Evolutionary conservation across 148 eudicot genomes (phyloP).

Genomic region (Heliosperma pusillum): DNA sequence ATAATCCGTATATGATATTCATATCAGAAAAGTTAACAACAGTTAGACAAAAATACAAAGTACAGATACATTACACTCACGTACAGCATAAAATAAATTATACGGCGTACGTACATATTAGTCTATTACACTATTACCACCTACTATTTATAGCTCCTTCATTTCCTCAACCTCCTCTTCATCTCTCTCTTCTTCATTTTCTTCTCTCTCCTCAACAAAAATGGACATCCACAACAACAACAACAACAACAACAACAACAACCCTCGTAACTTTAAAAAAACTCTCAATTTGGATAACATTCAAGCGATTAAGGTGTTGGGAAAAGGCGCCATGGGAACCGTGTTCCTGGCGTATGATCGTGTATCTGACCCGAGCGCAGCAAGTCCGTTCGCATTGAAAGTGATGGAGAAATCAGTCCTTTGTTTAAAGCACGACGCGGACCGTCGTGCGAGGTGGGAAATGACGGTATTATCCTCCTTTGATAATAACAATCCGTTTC

Average conservation of each 20-base stretch:
- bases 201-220: conserved; percentile 1
- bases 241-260: background rate
- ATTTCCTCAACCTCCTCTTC: background rate
- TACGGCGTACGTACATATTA: background rate
- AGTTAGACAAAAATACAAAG: background rate
- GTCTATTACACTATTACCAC: background rate
- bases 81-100: background rate
- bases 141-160: conserved; percentile 22
- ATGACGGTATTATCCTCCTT: conserved; percentile 44
- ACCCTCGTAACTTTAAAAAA: conserved; percentile 6
- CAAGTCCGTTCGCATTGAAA: conserved; percentile 54
- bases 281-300: conserved; percentile 45
- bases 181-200: background rate
- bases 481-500: conserved; percentile 49
- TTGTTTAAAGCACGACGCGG: conserved; percentile 36
- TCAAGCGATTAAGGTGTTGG: conserved; percentile 59
- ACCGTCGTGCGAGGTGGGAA: conserved; percentile 72
- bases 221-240: background rate
- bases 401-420: conserved; percentile 50
- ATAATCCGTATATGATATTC: too few relatives aligned
- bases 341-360: conserved; percentile 65
- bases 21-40: too few relatives aligned
- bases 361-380: conserved; percentile 36
- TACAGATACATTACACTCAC: background rate
- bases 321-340: conserved; percentile 95